Evolutionary conservation across 208 protist genomes (phyloP), one percentile per base, ranked within the genome.

Genomic region (Naegleria lovaniensis): DNA sequence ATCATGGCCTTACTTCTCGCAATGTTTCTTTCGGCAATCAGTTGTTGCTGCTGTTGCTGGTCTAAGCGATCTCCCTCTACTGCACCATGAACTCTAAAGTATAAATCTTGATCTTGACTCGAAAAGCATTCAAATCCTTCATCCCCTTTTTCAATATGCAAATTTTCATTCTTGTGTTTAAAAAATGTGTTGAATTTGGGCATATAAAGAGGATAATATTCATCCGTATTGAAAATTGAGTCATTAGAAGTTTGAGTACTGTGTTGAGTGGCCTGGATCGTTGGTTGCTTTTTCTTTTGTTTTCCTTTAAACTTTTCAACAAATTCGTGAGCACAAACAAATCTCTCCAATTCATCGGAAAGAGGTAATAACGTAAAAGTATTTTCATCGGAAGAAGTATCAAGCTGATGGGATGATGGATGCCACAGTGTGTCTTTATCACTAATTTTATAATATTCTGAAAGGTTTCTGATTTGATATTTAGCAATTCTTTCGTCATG

Each of bases 171-270:
- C 41, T 55, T 7, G 39, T 58, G 25, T 41, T 41, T 38, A 3
- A 22, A n/a, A 40, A 75, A 89, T 67, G 85, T 89, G 51, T 89
- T 89, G 19, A 48, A 89, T 67, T 89, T 89, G 6, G 85, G 85
- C 33, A 89, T 29, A 40, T 89, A 89, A 29, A 67, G 55, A 67
- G 55, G 55, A 29, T 29, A 15, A 67, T 67, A 67, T 67, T 67
- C 55, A 4, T n/a, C n/a, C n/a, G n/a, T n/a, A n/a, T n/a, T n/a
- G n/a, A n/a, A n/a, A n/a, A n/a, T n/a, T n/a, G n/a, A n/a, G n/a
- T n/a, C n/a, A n/a, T n/a, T n/a, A n/a, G n/a, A n/a, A n/a, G n/a
- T n/a, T n/a, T n/a, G n/a, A n/a, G n/a, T n/a, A n/a, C 5, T 58
- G 5, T 58, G 51, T 19, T 58, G 5, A 58, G 51, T 19, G 15